Evolutionary conservation across 208 protist genomes (phyloP).

Genomic region (Leishmania mexicana): DNA sequence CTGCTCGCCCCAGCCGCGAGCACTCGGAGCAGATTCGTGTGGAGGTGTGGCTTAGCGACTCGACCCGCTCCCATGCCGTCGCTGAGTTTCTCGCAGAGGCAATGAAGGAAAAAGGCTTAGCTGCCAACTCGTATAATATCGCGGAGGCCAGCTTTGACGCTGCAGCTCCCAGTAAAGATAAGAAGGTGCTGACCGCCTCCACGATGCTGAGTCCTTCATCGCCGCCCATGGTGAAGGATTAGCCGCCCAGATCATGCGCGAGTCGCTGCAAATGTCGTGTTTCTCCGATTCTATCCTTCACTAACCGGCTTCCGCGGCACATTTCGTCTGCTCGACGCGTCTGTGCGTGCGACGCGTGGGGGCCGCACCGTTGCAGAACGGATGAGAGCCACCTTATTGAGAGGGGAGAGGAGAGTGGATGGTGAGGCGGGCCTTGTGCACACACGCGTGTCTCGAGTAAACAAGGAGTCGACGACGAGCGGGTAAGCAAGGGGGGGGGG

Average conservation of each 20-base stretch:
- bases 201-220: conserved; percentile 5
- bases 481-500: background rate
- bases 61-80: conserved; percentile 56
- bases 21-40: conserved; percentile 70
- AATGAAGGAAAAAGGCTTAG: conserved; percentile 54
- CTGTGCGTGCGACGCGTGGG: background rate
- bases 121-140: conserved; percentile 55
- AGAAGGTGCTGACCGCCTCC: conserved; percentile 9
- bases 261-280: background rate
- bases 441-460: background rate
- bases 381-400: background rate
- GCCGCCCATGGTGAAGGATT: conserved; percentile 6
- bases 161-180: conserved; percentile 34
- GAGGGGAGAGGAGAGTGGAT: background rate
- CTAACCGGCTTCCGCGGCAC: background rate
- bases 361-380: background rate
- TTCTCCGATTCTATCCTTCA: background rate
- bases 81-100: conserved; percentile 47
- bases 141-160: conserved; percentile 62
- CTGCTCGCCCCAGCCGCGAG: conserved; percentile 66
- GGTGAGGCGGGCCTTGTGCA: background rate
- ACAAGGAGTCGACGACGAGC: background rate
- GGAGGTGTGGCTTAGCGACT: conserved; percentile 89
- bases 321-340: background rate
- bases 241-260: background rate